Evolutionary conservation across 2,329 filamentous ascomycete genomes (phyloP).

Genomic region (Xylaria sp.): DNA sequence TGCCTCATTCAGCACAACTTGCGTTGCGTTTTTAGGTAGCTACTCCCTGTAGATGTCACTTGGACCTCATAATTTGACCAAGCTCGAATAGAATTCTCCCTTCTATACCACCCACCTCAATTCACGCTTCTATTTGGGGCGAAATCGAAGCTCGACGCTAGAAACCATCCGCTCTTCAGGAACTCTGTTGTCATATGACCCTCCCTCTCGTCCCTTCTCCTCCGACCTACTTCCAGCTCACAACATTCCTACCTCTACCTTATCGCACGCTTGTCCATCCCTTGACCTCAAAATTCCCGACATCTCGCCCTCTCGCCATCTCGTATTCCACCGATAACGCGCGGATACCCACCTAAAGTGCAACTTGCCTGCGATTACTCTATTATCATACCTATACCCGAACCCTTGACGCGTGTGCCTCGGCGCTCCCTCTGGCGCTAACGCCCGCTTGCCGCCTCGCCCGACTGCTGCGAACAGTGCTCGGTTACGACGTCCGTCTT

Average conservation of each 20-base stretch:
- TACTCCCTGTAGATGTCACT: conserved; percentile 16
- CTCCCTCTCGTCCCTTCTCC: conserved; percentile 1
- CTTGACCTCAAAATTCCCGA: neutral
- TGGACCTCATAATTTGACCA: conserved; percentile 24
- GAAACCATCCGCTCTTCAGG: neutral
- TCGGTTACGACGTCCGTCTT: conserved; percentile 5
- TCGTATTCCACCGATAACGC: conserved; percentile 15
- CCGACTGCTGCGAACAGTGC: conserved; percentile 24
- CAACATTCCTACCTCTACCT: neutral
- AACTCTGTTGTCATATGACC: conserved; percentile 6
- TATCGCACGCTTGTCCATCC: neutral
- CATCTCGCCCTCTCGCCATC: conserved; percentile 11
- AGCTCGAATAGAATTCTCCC: conserved; percentile 23
- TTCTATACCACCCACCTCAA: conserved; percentile 8
- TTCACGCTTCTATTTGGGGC: conserved; percentile 28
- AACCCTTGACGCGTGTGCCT: conserved; percentile 18
- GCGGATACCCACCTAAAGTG: conserved; percentile 17
- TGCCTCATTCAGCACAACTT: neutral
- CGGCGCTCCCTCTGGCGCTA: neutral
- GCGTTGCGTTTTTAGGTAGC: conserved; percentile 1
- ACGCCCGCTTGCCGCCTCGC: neutral
- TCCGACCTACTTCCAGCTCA: conserved; percentile 1
- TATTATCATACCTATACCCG: neutral
- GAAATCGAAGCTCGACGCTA: conserved; percentile 1
- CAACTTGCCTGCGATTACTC: conserved; percentile 17